Conservation (phyloP, 108 stramenopile species). For the Poteriospumella lacustris region DNA sequence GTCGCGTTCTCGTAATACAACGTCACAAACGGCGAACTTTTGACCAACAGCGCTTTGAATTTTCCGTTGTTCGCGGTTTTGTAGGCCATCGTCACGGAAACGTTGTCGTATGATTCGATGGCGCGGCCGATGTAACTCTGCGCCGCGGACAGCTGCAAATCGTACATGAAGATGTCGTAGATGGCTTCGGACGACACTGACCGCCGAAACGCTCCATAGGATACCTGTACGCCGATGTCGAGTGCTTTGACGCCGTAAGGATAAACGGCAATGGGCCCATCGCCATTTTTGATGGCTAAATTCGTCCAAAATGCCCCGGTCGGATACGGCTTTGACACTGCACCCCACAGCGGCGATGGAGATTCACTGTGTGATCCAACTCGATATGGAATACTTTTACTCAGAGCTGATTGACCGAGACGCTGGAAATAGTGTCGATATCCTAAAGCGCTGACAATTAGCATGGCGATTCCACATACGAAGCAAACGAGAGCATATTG, state of each 20-base stretch:
- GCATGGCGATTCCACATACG: too few species aligned
- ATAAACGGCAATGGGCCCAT: conserved; percentile 16
- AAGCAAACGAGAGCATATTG: too few species aligned
- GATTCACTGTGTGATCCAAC: not conserved
- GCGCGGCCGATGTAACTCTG: not conserved
- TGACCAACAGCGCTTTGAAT: conserved; percentile 1
- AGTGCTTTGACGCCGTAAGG: conserved; percentile 23
- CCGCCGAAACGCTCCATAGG: conserved; percentile 11
- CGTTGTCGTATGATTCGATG: conserved; percentile 12
- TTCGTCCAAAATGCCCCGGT: conserved; percentile 31
- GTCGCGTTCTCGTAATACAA: conserved; percentile 20
- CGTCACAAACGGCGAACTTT: conserved; percentile 20
- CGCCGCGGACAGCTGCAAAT: conserved; percentile 22
- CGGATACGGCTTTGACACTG: conserved; percentile 4
- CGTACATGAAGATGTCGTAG: not conserved
- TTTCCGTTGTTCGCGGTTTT: not conserved
- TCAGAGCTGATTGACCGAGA: not conserved
- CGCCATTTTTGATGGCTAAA: conserved; percentile 19
- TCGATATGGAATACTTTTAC: not conserved
- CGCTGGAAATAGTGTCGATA: too few species aligned
- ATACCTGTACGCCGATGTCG: conserved; percentile 11
- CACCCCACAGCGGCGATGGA: conserved; percentile 4
- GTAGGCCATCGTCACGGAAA: conserved; percentile 25
- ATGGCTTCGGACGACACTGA: not conserved
- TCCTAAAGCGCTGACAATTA: too few species aligned